These are phyloP conservation scores for Filosporella fistucella DNA, from an alignment of 495 filamentous ascomycete genomes.

Conservation along the genomic window DNA sequence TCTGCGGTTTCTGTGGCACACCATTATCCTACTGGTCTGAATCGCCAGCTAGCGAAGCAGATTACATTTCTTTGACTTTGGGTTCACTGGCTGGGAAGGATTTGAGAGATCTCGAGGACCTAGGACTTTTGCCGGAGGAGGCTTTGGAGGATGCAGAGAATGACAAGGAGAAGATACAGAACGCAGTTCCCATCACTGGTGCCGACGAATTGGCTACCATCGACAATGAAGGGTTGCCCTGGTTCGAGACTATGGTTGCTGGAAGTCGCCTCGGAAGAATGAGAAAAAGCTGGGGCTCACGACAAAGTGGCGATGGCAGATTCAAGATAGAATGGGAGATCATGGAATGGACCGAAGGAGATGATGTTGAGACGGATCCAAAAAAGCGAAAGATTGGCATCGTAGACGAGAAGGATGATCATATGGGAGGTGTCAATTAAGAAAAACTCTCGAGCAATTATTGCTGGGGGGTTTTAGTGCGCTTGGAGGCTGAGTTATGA, in stretches of 20 bases:
- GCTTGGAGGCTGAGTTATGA: no score
- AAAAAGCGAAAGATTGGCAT: conserved; percentile 52
- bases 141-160: conserved; percentile 34
- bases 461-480: no score
- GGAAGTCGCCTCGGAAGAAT: conserved; percentile 66
- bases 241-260: conserved; percentile 78
- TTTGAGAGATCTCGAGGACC: conserved; percentile 60
- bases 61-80: conserved; percentile 71
- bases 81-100: conserved; percentile 64
- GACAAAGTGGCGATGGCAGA: conserved; percentile 46
- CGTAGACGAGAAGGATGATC: conserved; percentile 25
- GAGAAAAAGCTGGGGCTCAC: conserved; percentile 53
- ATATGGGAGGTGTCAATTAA: conserved; percentile 13
- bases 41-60: conserved; percentile 57
- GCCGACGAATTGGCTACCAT: conserved; percentile 16
- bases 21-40: conserved; percentile 79
- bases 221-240: conserved; percentile 53
- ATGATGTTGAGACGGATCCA: conserved; percentile 37
- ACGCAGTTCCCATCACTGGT: neutral
- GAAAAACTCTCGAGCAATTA: no score
- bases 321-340: conserved; percentile 79
- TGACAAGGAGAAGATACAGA: conserved; percentile 6
- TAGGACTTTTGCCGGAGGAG: conserved; percentile 56
- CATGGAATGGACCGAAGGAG: conserved; percentile 66
- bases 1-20: conserved; percentile 89